Base-by-base conservation (phyloP, 2,329 filamentous ascomycete genomes). In the Cladorrhinum sp. region DNA sequence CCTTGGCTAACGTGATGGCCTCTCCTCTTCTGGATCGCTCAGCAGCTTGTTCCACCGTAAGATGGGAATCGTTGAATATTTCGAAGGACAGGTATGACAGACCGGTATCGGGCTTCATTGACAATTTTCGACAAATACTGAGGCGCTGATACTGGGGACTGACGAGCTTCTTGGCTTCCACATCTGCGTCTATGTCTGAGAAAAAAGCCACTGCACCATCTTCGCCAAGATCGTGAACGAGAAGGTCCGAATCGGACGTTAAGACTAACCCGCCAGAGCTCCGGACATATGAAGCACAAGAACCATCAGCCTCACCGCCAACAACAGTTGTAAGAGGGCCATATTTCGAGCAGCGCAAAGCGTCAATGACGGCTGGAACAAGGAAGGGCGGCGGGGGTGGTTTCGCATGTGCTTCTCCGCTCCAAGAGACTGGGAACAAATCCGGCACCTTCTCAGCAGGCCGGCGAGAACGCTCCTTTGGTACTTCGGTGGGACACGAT, bases 161-260 rank as follows among this genome's bases (percentile, higher is more conserved):
- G 1, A 58, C 24, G 1, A 72, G 55, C 3, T 10, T 63, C 2
- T 55, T 18, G 1, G n/a, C 14, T n/a, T 62, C 51, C 0, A 30
- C 7, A 23, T 58, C 50, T 2, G 20, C 10, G 10, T 84, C 79
- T 1, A 94, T 73, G 53, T 91, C 88, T 59, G 82, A 79, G 28
- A 96, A 82, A 60, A 94, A 87, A 0, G 86, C 77, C 0, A 96
- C 85, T 1, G 80, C 78, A 0, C 88, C 88, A 1, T 80, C 65
- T 0, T 70, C 54, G 0, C 87, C 88, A 8, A 94, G 79, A 61
- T 91, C 82, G 70, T 93, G 87, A 0, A 94, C 80, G 0, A 96
- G 77, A 8, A 97, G 80, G 70, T 98, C 94, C 0, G 92, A 96
- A 69, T 98, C 94, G n/a, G 86, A 87, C 0, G 92, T 96, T 6